Conservation (phyloP, 352 stramenopile genomes). For the Pythium inflatum region DNA sequence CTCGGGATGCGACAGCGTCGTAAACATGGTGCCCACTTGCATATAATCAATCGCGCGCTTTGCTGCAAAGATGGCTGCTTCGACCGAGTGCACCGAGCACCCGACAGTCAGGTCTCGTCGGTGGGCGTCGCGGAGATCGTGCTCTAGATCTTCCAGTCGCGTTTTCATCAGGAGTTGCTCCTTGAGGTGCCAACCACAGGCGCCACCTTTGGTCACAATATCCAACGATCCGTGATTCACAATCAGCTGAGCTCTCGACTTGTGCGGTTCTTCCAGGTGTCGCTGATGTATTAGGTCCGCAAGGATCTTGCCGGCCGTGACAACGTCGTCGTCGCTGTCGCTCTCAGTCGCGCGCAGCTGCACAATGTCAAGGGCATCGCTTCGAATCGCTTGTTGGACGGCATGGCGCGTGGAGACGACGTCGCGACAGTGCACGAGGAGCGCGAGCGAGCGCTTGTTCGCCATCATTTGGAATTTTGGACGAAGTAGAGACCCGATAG, state of each 20-base stretch:
- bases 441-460: constrained; percentile 23
- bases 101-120: constrained; percentile 29
- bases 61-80: constrained; percentile 31
- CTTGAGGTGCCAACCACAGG: constrained; percentile 21
- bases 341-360: constrained; percentile 34
- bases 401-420: constrained; percentile 10
- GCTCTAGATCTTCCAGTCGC: neutral
- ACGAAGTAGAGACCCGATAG: neutral
- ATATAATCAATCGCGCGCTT: constrained; percentile 43
- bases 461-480: neutral
- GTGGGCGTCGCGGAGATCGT: neutral
- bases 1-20: constrained; percentile 51
- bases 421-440: constrained; percentile 40
- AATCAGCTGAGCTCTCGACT: neutral
- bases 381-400: neutral
- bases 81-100: constrained; percentile 49
- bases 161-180: constrained; percentile 12
- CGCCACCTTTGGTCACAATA: neutral
- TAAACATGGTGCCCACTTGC: constrained; percentile 66
- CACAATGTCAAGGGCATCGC: constrained; percentile 33
- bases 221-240: constrained; percentile 30
- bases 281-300: neutral
- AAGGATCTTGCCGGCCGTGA: constrained; percentile 15
- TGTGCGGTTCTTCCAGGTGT: neutral
- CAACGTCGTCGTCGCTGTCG: constrained; percentile 15